Evolutionary conservation across 192 early-diverging fungal genomes (phyloP), one percentile per base, ranked within the genome.

Genomic region (Allomyces javanicus): DNA sequence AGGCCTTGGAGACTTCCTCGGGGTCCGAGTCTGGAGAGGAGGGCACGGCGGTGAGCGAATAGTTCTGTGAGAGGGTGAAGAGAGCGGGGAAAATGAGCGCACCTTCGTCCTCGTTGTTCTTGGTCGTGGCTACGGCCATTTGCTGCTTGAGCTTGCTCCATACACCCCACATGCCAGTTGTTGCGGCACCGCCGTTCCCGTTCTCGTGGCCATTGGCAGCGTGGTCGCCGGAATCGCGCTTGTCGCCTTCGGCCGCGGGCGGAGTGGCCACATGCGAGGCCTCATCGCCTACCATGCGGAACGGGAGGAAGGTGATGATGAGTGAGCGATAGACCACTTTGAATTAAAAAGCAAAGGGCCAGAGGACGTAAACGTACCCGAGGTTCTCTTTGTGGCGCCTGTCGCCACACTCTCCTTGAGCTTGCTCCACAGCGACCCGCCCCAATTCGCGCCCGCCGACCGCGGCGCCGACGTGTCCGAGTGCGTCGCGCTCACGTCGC

Each of bases 1-100:
- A 65, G 61, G 78, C 67, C 26, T 79, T 72, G 9, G 75, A 71
- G 23, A 84, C 77, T 71, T 82, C 50, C 21, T 58, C 50, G 4
- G 50, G 50, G 50, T 58, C 50, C 6, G 50, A 58, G 50, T 58
- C 50, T 58, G 12, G 12, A 21, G 50, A 9, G 3, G 33, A 40
- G 33, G 7, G 33, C 33, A 40, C 33, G 33, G 33, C 7, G 7
- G 33, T 40, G 33, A 40, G 33, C 33, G 33, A 40, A 9, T 7
- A 7, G 33, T 9, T 40, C 5, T 3, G 33, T 4, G 7, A 40
- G 33, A 40, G 33, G 33, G 33, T 40, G 33, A 7, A 40, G 33
- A 40, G 33, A 40, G 33, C 33, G 7, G 33, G 33, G 9, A 40
- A 3, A 40, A 40, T 7, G 33, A 40, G 50, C 50, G 50, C 21